Percentiles rank a stretch among this genome's conserved stretches.
Evolutionary conservation across 2,329 filamentous ascomycete species (phyloP).

Genomic region (Penicillium sp.): DNA sequence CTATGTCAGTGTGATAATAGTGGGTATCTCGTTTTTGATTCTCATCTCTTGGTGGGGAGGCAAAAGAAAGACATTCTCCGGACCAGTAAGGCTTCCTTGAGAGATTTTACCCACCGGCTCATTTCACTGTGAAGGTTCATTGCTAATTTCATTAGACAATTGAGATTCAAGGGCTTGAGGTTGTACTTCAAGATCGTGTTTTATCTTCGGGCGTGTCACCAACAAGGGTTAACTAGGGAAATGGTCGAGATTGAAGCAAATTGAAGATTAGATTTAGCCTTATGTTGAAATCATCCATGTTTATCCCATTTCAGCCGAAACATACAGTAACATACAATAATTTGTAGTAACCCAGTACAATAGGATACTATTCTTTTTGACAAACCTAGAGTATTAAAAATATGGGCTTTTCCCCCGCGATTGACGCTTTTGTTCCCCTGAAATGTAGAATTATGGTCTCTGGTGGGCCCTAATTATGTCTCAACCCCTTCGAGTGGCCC

Average conservation of each 20-base stretch:
- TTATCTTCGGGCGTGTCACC: not conserved
- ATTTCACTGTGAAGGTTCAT: not conserved
- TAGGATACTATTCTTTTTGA: not conserved
- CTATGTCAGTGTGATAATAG: slow-evolving; percentile 1
- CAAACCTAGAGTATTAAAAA: not conserved
- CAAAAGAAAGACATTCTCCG: slow-evolving; percentile 1
- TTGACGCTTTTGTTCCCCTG: not conserved
- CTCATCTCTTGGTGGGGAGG: not conserved
- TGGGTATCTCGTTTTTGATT: not conserved
- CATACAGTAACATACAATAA: too few relatives aligned
- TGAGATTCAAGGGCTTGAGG: not conserved
- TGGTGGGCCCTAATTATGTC: not conserved
- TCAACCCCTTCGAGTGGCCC: not conserved
- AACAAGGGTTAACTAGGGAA: not conserved
- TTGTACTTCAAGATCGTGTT: not conserved
- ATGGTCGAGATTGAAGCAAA: not conserved
- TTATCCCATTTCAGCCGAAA: not conserved
- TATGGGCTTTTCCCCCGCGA: not conserved
- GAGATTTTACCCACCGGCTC: not conserved
- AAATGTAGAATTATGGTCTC: not conserved
- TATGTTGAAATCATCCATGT: not conserved
- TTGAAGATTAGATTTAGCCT: not conserved
- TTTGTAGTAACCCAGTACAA: not conserved
- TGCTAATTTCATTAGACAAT: not conserved
- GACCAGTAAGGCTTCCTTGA: not conserved